Conservation (phyloP, 441 rosid genomes). For the Pelargonium fulgidum region DNA sequence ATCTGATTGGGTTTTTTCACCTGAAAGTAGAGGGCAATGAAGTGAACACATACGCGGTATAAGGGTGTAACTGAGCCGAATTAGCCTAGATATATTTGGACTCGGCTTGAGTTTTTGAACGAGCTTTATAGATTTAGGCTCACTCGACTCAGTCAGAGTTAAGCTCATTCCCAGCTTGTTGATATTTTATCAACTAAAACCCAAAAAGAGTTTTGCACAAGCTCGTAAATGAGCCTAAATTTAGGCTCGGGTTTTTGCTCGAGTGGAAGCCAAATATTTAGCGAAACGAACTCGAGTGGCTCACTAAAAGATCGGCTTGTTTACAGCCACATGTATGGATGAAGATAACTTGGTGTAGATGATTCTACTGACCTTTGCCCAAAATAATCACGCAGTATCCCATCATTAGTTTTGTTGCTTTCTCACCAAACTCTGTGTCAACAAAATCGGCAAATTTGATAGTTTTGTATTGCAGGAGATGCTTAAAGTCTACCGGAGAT, state of each 20-base stretch:
- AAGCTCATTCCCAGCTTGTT: too few species aligned
- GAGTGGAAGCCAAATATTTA: too few species aligned
- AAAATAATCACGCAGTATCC: conserved; percentile 83
- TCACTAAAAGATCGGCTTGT: too few species aligned
- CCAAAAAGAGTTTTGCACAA: too few species aligned
- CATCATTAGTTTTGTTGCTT: conserved; percentile 63
- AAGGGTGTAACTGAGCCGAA: background rate
- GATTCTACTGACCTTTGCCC: conserved; percentile 41
- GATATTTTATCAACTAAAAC: too few species aligned
- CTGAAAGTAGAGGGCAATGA: conserved; percentile 28
- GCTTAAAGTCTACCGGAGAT: conserved; percentile 64
- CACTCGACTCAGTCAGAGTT: too few species aligned
- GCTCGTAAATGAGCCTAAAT: too few species aligned
- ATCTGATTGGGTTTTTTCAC: conserved; percentile 27
- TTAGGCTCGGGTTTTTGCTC: too few species aligned
- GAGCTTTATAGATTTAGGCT: too few species aligned
- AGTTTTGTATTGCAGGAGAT: conserved; percentile 67
- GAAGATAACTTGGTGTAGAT: background rate
- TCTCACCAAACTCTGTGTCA: conserved; percentile 52
- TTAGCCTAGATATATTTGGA: too few species aligned
- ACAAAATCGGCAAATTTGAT: conserved; percentile 69
- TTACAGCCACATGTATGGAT: background rate
- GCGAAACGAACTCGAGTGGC: too few species aligned
- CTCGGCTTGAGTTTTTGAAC: too few species aligned
- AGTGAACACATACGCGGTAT: background rate